Conservation (phyloP, 2,329 filamentous ascomycete genomes). For the Ophioceras dolichostomum region DNA sequence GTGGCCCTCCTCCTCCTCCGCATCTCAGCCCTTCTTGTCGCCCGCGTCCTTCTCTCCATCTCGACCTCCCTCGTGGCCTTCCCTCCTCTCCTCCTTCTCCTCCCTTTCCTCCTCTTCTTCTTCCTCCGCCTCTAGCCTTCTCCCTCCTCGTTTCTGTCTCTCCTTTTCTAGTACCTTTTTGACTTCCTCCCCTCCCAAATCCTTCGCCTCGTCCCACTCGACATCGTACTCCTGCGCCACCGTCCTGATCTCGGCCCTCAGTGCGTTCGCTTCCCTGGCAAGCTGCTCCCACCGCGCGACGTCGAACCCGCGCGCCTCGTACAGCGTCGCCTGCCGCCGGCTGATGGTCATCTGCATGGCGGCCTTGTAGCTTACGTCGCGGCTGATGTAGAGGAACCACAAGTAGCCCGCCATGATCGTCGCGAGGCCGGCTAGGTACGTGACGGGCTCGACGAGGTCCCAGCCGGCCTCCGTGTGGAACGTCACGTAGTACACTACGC, state of each 20-base stretch:
- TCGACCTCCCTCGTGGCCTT: slow-evolving; percentile 7
- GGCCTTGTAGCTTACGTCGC: slow-evolving; percentile 75
- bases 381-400: slow-evolving; percentile 89
- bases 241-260: slow-evolving; percentile 67
- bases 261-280: slow-evolving; percentile 65
- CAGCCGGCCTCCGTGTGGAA: slow-evolving; percentile 70
- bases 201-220: slow-evolving; percentile 70
- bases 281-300: slow-evolving; percentile 63
- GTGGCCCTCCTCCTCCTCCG: slow-evolving; percentile 1
- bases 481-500: slow-evolving; percentile 60
- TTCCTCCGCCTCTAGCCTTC: slow-evolving; percentile 25
- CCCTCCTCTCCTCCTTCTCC: slow-evolving; percentile 16
- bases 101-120: slow-evolving; percentile 23
- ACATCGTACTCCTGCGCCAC: slow-evolving; percentile 82
- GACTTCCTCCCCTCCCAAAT: slow-evolving; percentile 58
- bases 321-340: slow-evolving; percentile 63
- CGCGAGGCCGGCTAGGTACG: slow-evolving; percentile 75
- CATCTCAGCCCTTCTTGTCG: slow-evolving; percentile 9
- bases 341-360: slow-evolving; percentile 82
- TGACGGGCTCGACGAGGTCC: slow-evolving; percentile 86
- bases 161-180: slow-evolving; percentile 44
- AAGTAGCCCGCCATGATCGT: slow-evolving; percentile 84
- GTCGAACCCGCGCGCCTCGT: slow-evolving; percentile 66
- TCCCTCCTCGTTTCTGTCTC: slow-evolving; percentile 23
- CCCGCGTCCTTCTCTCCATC: slow-evolving; percentile 5